A percentile compares a stretch with the other conserved stretches of the same genome.
Conservation (phyloP, 2,329 filamentous ascomycete species). For the Fusarium ramigenum region DNA sequence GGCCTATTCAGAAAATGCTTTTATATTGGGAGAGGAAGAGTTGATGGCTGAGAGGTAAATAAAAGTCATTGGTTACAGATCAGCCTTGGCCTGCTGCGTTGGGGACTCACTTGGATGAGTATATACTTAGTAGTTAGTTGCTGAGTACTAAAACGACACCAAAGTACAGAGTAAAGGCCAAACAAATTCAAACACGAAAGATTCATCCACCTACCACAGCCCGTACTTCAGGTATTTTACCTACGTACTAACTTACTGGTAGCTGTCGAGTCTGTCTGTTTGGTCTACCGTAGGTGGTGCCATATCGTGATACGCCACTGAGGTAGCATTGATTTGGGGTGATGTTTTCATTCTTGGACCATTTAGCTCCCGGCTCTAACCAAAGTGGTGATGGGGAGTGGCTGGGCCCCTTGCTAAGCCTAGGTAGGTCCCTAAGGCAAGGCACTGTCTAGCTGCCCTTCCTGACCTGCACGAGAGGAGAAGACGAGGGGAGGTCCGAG, state of each 20-base stretch:
- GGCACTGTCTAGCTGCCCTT: neutral
- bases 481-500: neutral
- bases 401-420: constrained; percentile 15
- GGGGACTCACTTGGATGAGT: neutral
- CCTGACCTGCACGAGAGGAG: neutral
- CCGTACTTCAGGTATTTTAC: neutral
- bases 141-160: neutral
- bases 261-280: neutral
- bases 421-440: neutral
- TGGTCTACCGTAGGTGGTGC: neutral
- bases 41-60: neutral
- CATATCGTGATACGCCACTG: constrained; percentile 18
- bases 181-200: neutral
- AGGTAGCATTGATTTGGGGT: constrained; percentile 20
- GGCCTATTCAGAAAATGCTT: neutral
- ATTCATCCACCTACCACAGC: neutral
- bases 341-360: constrained; percentile 36
- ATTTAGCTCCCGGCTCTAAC: constrained; percentile 33
- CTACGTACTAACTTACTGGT: neutral
- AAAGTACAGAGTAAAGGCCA: neutral
- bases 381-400: constrained; percentile 21
- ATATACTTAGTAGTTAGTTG: neutral
- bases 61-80: neutral
- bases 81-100: neutral
- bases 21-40: neutral